These are phyloP conservation scores for Diaporthe vexans DNA, from an alignment of 2,329 filamentous ascomycete species.

Conservation along the genomic window DNA sequence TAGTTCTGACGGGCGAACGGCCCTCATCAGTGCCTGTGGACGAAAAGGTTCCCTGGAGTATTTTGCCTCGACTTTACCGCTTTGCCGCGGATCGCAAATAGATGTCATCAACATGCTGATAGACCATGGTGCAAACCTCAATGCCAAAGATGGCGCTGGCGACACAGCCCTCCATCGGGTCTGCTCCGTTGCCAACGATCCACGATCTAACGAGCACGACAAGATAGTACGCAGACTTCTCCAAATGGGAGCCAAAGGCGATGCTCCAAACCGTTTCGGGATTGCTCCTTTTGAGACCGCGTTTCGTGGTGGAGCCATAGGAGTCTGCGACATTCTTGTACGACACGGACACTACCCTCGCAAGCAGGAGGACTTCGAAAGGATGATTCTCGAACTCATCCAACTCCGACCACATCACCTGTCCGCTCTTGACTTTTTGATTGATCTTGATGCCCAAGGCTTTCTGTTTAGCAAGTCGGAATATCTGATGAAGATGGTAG, in stretches of 20 bases:
- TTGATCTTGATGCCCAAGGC: constrained; percentile 27
- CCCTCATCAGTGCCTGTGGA: constrained; percentile 6
- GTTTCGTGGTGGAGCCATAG: background rate
- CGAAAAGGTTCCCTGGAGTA: background rate
- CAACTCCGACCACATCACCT: background rate
- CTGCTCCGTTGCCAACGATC: background rate
- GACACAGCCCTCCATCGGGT: constrained; percentile 29
- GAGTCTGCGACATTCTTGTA: constrained; percentile 33
- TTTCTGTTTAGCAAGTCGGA: constrained; percentile 23
- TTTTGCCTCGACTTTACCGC: background rate
- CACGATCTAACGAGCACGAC: background rate
- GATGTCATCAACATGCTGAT: constrained; percentile 1
- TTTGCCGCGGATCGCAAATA: background rate
- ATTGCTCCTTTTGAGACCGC: constrained; percentile 19
- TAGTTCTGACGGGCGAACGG: constrained; percentile 17
- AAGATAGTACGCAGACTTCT: constrained; percentile 26
- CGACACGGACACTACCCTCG: constrained; percentile 5
- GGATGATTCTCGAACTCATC: constrained; percentile 13
- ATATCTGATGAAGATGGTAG: constrained; percentile 23
- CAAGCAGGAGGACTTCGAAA: constrained; percentile 23
- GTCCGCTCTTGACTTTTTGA: constrained; percentile 15
- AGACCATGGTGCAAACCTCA: constrained; percentile 24
- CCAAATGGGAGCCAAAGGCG: constrained; percentile 25
- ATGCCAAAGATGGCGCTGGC: constrained; percentile 10
- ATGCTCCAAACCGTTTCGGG: background rate